A percentile compares a stretch with the other conserved stretches of the same genome.
Conservation (phyloP, 31 red algal genomes). For the Endocladia muricata region DNA sequence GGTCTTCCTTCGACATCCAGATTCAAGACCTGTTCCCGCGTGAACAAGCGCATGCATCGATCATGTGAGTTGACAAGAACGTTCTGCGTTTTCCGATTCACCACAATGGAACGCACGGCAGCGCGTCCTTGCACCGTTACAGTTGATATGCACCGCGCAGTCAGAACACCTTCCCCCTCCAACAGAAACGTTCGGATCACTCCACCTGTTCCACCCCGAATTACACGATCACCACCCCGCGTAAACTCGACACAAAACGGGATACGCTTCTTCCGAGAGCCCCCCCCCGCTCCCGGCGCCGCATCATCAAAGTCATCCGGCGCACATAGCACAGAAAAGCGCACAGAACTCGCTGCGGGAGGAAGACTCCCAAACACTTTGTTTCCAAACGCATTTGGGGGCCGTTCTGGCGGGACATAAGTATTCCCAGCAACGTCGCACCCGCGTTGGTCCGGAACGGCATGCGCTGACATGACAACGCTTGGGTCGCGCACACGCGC, state of each 20-base stretch:
- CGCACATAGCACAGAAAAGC: slow-evolving; percentile 34
- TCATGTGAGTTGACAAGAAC: slow-evolving; percentile 74
- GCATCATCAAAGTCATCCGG: slow-evolving; percentile 38
- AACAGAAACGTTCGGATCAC: slow-evolving; percentile 57
- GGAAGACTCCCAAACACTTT: slow-evolving; percentile 25
- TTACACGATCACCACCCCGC: slow-evolving; percentile 19
- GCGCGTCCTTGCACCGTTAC: slow-evolving; percentile 37
- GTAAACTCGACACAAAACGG: slow-evolving; percentile 56
- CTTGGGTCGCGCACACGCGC: slow-evolving; percentile 11
- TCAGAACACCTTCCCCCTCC: not conserved
- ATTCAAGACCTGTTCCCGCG: slow-evolving; percentile 24
- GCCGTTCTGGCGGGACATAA: not conserved
- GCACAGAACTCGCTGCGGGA: not conserved
- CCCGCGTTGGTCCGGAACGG: not conserved
- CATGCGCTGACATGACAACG: slow-evolving; percentile 8
- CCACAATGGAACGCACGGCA: slow-evolving; percentile 55
- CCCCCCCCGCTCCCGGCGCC: slow-evolving; percentile 15
- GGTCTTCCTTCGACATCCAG: not conserved
- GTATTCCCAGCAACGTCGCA: not conserved
- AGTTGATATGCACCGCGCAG: slow-evolving; percentile 24
- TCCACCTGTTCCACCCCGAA: slow-evolving; percentile 61
- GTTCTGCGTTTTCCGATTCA: slow-evolving; percentile 39
- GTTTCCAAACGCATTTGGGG: slow-evolving; percentile 30
- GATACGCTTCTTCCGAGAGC: slow-evolving; percentile 21
- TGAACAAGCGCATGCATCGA: slow-evolving; percentile 64